These are phyloP conservation scores for Daldinia bambusicola DNA, from an alignment of 495 filamentous ascomycete species.

Conservation along the genomic window DNA sequence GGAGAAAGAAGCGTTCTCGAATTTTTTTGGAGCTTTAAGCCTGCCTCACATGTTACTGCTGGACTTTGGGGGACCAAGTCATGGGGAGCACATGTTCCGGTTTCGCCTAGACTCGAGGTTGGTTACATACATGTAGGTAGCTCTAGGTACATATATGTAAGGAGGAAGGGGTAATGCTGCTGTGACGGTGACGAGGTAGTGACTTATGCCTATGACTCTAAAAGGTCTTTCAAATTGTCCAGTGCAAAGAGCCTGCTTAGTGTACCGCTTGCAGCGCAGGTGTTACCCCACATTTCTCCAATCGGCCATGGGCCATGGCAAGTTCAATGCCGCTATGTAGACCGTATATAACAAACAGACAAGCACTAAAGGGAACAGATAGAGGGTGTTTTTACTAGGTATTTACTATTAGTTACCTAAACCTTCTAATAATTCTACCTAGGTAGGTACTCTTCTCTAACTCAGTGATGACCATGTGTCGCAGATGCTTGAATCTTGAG, in stretches of 20 bases:
- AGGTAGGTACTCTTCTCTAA: too few relatives aligned
- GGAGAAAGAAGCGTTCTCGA: constrained; percentile 1
- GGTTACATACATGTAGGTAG: constrained; percentile 1
- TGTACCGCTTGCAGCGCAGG: constrained; percentile 14
- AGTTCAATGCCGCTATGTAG: neutral
- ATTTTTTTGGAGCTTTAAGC: constrained; percentile 10
- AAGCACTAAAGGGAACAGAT: too few relatives aligned
- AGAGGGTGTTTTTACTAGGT: too few relatives aligned
- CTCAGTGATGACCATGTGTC: too few relatives aligned
- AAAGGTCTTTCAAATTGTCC: neutral
- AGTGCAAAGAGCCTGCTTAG: constrained; percentile 17
- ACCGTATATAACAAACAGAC: too few relatives aligned
- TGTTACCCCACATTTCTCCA: constrained; percentile 41
- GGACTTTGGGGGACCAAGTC: too few relatives aligned
- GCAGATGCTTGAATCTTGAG: neutral
- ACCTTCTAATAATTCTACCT: too few relatives aligned
- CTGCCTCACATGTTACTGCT: constrained; percentile 17
- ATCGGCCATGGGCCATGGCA: constrained; percentile 12
- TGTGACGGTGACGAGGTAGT: constrained; percentile 25
- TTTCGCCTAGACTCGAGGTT: constrained; percentile 22
- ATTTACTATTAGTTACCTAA: too few relatives aligned
- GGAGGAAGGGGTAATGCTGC: neutral
- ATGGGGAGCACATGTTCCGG: constrained; percentile 35
- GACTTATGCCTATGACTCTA: constrained; percentile 14
- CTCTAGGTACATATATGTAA: constrained; percentile 7